phyloP scores from a whole-genome alignment of 2,329 filamentous ascomycete genomes.

The Fusarium anguioides region DNA sequence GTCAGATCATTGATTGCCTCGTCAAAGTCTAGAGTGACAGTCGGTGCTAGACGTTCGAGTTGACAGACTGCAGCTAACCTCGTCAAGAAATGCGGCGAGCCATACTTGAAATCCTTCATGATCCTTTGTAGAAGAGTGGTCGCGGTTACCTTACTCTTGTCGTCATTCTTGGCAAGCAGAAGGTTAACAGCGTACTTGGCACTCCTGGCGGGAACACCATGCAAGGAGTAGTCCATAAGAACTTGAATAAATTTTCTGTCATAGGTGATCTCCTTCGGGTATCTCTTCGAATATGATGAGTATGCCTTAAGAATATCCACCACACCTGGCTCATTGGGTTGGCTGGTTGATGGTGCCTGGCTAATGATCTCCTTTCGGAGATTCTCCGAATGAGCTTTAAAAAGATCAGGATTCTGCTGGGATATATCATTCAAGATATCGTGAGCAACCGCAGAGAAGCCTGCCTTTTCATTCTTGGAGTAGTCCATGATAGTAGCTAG shows the following conservation, averaged over 20 bases:
- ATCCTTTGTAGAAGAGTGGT: slow-evolving; percentile 84
- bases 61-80: slow-evolving; percentile 79
- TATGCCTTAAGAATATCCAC: slow-evolving; percentile 95
- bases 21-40: slow-evolving; percentile 76
- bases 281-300: slow-evolving; percentile 88
- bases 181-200: slow-evolving; percentile 96
- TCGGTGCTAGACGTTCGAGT: slow-evolving; percentile 78
- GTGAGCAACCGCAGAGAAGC: slow-evolving; percentile 82
- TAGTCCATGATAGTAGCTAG: slow-evolving; percentile 89
- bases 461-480: slow-evolving; percentile 84
- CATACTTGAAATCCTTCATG: slow-evolving; percentile 79
- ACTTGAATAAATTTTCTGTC: slow-evolving; percentile 85
- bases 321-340: slow-evolving; percentile 76
- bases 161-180: slow-evolving; percentile 77
- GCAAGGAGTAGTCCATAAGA: slow-evolving; percentile 83
- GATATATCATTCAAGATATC: slow-evolving; percentile 94
- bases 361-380: slow-evolving; percentile 88
- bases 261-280: slow-evolving; percentile 83
- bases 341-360: slow-evolving; percentile 77
- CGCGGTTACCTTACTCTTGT: slow-evolving; percentile 83
- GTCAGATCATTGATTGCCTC: slow-evolving; percentile 84
- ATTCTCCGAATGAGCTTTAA: slow-evolving; percentile 92
- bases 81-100: slow-evolving; percentile 77
- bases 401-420: slow-evolving; percentile 85
- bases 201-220: slow-evolving; percentile 82